Conservation (phyloP, 306 rosid genomes). For the Delonix regia region DNA sequence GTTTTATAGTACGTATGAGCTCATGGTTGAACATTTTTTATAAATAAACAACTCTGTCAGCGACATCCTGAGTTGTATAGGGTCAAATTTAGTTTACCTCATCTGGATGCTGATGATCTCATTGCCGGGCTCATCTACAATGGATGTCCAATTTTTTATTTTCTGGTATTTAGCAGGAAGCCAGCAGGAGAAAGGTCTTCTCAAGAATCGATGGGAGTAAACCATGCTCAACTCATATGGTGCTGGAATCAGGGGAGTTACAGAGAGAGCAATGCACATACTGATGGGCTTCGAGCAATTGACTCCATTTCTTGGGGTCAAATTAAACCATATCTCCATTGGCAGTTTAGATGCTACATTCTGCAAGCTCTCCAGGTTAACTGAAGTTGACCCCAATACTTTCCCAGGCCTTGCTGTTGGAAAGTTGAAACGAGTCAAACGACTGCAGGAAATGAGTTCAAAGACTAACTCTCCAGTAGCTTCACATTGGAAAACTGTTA, state of each 20-base stretch:
- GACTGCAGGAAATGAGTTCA: conserved; percentile 37
- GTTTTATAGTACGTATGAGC: not conserved
- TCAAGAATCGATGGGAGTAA: conserved; percentile 1
- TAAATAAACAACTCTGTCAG: too few species aligned
- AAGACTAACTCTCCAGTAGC: conserved; percentile 44
- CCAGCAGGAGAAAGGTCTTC: conserved; percentile 26
- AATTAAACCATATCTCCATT: conserved; percentile 47
- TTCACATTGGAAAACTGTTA: conserved; percentile 49
- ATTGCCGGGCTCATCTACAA: conserved; percentile 38
- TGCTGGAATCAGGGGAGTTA: conserved; percentile 44
- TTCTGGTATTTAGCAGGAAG: conserved; percentile 26
- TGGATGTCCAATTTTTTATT: conserved; percentile 27
- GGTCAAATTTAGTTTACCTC: conserved; percentile 31
- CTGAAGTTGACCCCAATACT: conserved; percentile 42
- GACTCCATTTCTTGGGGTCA: conserved; percentile 20
- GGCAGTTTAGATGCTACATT: conserved; percentile 38
- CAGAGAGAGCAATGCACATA: conserved; percentile 41
- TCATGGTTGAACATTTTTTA: conserved; percentile 1
- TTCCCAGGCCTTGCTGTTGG: conserved; percentile 23
- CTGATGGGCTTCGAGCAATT: conserved; percentile 29
- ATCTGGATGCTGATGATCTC: conserved; percentile 39
- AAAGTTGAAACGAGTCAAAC: conserved; percentile 26
- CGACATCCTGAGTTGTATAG: not conserved
- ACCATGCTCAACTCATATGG: conserved; percentile 41
- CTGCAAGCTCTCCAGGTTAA: conserved; percentile 37